Evolutionary conservation across 352 stramenopile species (phyloP).

Genomic region (Phytopythium ostracodes): DNA sequence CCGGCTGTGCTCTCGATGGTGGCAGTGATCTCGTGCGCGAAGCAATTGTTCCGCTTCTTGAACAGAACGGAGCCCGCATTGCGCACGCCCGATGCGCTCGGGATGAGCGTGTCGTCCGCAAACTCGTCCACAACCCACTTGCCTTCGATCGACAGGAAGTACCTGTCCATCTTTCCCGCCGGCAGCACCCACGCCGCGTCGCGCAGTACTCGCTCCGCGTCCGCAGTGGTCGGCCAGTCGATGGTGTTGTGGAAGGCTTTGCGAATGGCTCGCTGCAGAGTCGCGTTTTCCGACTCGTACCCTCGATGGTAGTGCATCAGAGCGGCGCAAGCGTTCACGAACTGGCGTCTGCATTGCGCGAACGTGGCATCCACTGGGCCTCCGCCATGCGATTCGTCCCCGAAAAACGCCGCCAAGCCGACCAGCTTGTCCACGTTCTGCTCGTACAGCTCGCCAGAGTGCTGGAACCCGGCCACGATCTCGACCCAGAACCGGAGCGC

Average conservation of each 20-base stretch:
- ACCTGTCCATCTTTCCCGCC: constrained; percentile 25
- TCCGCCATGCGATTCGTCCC: constrained; percentile 22
- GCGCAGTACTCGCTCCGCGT: constrained; percentile 41
- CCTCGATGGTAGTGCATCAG: constrained; percentile 63
- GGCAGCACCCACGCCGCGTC: constrained; percentile 62
- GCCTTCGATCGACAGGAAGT: constrained; percentile 63
- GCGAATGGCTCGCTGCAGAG: constrained; percentile 35
- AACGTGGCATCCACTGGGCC: constrained; percentile 13
- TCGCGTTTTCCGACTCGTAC: constrained; percentile 54
- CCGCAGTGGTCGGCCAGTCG: constrained; percentile 30
- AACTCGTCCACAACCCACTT: constrained; percentile 83
- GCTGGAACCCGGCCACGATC: constrained; percentile 75
- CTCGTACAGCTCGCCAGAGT: constrained; percentile 56
- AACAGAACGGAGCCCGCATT: constrained; percentile 74
- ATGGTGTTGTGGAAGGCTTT: constrained; percentile 28
- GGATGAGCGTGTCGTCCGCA: constrained; percentile 47
- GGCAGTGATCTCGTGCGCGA: constrained; percentile 58
- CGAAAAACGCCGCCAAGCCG: constrained; percentile 35
- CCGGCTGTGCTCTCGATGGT: constrained; percentile 37
- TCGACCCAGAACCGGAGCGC: constrained; percentile 52
- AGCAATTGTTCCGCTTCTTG: constrained; percentile 44
- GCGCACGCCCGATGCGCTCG: constrained; percentile 20
- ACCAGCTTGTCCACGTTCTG: constrained; percentile 39
- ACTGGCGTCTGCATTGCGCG: background rate
- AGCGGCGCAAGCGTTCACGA: constrained; percentile 41